A percentile compares a stretch with the other conserved stretches of the same genome.
Evolutionary conservation across 2,329 filamentous ascomycete genomes (phyloP).

Genomic region (Chlorencoelia australis): DNA sequence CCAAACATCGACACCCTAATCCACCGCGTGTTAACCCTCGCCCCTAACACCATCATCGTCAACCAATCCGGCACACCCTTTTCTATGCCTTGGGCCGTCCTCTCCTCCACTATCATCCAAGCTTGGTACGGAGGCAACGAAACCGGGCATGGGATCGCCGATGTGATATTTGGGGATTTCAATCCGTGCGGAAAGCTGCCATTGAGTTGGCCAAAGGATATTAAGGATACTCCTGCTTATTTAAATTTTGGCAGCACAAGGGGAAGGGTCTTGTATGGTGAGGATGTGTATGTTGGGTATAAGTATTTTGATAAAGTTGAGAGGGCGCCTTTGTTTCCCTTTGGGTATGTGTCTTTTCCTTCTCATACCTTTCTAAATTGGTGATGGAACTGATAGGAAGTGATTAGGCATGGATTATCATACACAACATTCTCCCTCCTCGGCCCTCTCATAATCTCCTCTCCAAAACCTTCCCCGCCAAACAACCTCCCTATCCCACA

Average conservation of each 20-base stretch:
- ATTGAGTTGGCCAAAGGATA: conserved; percentile 56
- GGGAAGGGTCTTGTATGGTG: conserved; percentile 63
- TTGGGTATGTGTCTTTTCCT: conserved; percentile 56
- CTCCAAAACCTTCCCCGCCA: conserved; percentile 33
- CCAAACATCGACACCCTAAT: conserved; percentile 31
- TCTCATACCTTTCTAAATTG: conserved; percentile 41
- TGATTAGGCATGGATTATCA: conserved; percentile 69
- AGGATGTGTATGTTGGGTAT: conserved; percentile 75
- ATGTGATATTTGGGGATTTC: conserved; percentile 50
- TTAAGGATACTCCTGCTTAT: conserved; percentile 65
- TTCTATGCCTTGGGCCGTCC: conserved; percentile 40
- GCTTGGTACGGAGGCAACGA: conserved; percentile 53
- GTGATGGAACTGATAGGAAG: conserved; percentile 31
- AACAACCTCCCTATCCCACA: neutral
- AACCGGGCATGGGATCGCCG: conserved; percentile 53
- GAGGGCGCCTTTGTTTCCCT: conserved; percentile 58
- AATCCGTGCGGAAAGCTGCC: conserved; percentile 65
- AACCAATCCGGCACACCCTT: conserved; percentile 52
- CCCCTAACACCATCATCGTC: conserved; percentile 48
- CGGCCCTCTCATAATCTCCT: too few relatives aligned
- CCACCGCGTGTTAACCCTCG: conserved; percentile 41
- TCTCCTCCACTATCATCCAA: conserved; percentile 29
- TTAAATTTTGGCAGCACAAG: conserved; percentile 65
- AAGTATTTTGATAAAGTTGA: conserved; percentile 67
- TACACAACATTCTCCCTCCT: conserved; percentile 59